phyloP scores from a whole-genome alignment of 2,329 filamentous ascomycete species.

The Aspergillus carbonarius region DNA sequence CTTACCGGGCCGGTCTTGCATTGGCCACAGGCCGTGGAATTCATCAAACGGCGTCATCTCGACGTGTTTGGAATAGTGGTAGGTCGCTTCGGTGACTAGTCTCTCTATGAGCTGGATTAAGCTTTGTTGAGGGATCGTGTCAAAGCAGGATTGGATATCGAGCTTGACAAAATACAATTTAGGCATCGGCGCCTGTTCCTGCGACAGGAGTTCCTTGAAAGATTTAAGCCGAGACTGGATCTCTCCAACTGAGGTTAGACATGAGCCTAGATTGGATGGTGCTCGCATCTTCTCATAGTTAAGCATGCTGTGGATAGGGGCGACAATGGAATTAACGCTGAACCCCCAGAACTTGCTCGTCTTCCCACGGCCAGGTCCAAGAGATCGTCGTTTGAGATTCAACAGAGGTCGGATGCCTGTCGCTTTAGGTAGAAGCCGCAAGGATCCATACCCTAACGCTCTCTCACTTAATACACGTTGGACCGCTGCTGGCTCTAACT shows the following conservation, averaged over 20 bases:
- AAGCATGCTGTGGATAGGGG: slow-evolving; percentile 72
- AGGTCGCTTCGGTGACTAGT: slow-evolving; percentile 59
- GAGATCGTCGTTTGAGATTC: slow-evolving; percentile 70
- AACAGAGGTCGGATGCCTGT: slow-evolving; percentile 77
- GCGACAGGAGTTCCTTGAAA: slow-evolving; percentile 56
- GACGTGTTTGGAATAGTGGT: slow-evolving; percentile 71
- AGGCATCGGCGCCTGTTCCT: slow-evolving; percentile 33
- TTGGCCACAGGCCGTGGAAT: slow-evolving; percentile 21
- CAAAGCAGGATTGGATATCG: slow-evolving; percentile 89
- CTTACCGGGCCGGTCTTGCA: slow-evolving; percentile 20
- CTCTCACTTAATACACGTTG: slow-evolving; percentile 60
- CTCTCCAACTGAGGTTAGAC: slow-evolving; percentile 77
- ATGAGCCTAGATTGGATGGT: slow-evolving; percentile 67
- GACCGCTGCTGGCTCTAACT: slow-evolving; percentile 62
- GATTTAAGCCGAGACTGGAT: slow-evolving; percentile 70
- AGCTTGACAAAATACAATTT: slow-evolving; percentile 85
- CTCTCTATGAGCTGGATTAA: slow-evolving; percentile 65
- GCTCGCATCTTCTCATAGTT: slow-evolving; percentile 69
- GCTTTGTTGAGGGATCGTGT: slow-evolving; percentile 83
- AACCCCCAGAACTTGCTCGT: slow-evolving; percentile 51
- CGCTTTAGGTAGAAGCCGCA: slow-evolving; percentile 81
- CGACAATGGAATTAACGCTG: slow-evolving; percentile 70
- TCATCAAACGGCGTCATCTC: slow-evolving; percentile 60
- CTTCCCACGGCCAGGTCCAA: slow-evolving; percentile 52
- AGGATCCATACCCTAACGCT: slow-evolving; percentile 70